A percentile compares a stretch with the other conserved stretches of the same genome.
phyloP scores from a whole-genome alignment of 768 basidiomycete genomes.

The Lentinula sp. region DNA sequence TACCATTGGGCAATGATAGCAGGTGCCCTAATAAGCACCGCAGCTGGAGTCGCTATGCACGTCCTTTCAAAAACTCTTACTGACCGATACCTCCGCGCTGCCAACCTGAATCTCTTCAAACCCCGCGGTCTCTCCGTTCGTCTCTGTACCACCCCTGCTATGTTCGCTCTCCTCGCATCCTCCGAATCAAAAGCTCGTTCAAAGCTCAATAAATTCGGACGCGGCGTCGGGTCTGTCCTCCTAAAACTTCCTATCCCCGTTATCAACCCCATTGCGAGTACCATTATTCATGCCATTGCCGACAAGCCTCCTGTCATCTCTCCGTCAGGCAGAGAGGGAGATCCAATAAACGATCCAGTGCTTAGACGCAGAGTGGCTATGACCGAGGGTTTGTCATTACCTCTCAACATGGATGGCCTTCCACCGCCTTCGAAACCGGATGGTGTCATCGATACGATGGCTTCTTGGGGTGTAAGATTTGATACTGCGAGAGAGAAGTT shows the following conservation, averaged over 20 bases:
- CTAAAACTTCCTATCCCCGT: conserved; percentile 10
- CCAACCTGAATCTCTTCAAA: conserved; percentile 16
- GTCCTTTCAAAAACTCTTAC: conserved; percentile 18
- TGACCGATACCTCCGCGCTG: conserved; percentile 17
- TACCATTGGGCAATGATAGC: conserved; percentile 13
- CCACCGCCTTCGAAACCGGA: too few species aligned
- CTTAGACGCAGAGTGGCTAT: conserved; percentile 11
- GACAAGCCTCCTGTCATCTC: conserved; percentile 8
- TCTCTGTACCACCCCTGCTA: conserved; percentile 16
- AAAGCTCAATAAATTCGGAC: conserved; percentile 11
- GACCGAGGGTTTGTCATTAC: conserved; percentile 13
- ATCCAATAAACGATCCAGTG: not conserved
- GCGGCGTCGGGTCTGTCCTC: conserved; percentile 11
- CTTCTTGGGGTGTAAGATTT: conserved; percentile 13
- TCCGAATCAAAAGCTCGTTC: conserved; percentile 1
- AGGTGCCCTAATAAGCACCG: conserved; percentile 5
- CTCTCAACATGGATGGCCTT: conserved; percentile 6
- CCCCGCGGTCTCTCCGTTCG: conserved; percentile 19
- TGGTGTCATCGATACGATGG: not conserved
- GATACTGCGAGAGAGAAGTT: conserved; percentile 11
- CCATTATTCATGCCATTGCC: conserved; percentile 13
- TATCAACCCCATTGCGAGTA: not conserved
- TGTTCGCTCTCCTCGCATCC: conserved; percentile 12
- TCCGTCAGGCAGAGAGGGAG: not conserved
- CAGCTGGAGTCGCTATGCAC: conserved; percentile 12